Base-by-base conservation (phyloP, 2,329 filamentous ascomycete genomes). In the Berkeleyomyces rouxiae region DNA sequence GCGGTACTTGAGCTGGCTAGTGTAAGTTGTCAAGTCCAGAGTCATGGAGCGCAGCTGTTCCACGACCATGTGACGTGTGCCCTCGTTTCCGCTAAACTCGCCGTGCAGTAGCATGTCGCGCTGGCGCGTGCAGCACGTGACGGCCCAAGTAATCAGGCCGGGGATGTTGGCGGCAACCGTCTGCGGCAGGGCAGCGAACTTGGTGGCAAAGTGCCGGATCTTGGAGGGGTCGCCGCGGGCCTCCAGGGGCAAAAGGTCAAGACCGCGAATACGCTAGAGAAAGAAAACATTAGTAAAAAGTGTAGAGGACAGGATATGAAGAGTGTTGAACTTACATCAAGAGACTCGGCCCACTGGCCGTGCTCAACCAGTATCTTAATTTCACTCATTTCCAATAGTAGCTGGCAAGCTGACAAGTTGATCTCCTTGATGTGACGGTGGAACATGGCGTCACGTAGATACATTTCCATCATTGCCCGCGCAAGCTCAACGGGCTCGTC, bases 1-100 rank as follows among this genome's bases (percentile, higher is more conserved):
- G 70, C 93, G 85, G 75, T 96, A 97, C 70, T 88, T 85, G 70
- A 97, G 83, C 79, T 96, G 84, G 63, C 90, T 63, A 13, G 90
- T 92, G 77, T 96, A 97, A 11, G 93, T 87, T 77, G 93, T 96
- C 69, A 96, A 74, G 73, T 97, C 92, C 72, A 90, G 84, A 46
- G 88, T 90, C 76, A 88, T 89, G 72, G 87, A 83, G 75, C 87
- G 82, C 70, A 95, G 77, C 69, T 86, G 79, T 64, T 86, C 83
- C 60, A 86, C 83, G 74, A 90, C 80, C 72, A 77, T 75, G 71
- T 75, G 78, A 70, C 79, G 78, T 67, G 79, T 86, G 63, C 81
- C 81, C 70, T 84, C 83, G 72, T 86, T 86, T 66, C 82, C 86
- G 68, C 86, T 90, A 72, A 87, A 96, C 68, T 86, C 82, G 37